Base-by-base conservation (phyloP, 441 rosid genomes). In the Adansonia gregorii region DNA sequence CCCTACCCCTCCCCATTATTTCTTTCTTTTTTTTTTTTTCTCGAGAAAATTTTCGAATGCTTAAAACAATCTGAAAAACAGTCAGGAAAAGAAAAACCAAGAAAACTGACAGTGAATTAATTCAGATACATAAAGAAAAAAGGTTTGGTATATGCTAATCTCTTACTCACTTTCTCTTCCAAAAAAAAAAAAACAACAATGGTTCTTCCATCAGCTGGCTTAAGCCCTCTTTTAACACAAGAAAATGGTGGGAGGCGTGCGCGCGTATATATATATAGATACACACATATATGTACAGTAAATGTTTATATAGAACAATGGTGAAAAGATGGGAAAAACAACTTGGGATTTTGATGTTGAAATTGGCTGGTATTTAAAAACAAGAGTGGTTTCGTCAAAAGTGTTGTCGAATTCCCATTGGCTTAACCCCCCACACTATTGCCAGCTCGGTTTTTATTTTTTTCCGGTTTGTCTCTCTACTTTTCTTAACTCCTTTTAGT, bases 1-100 rank as follows among this genome's bases (percentile, higher is more conserved):
- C 74, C 74, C 79, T 76, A 22, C 79, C 79, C 43, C 79, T 54
- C 17, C 79, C 79, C 79, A 76, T 76, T 7, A 76, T 76, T 7
- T 12, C 20, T 24, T 41, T 51, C 8, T 27, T 6, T 9, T 9
- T 59, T 2, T 31, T 31, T 2, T 31, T 31, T 31, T 31, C 35
- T 31, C 35, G 35, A 31, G 35, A 31, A 31, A 31, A 31, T 31
- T 31, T 31, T 31, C 35, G 35, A 31, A 31, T 31, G 3, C 35
- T 31, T 31, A 31, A 31, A 31, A 31, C 35, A 31, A 31, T 31
- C 35, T 31, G 2, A 31, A 3, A 31, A 31, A 31, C 35, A 31
- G 35, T 31, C 35, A 43, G 27, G 6, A 4, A 39, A 39, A 6
- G 2, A 31, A 31, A 31, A 31, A 31, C 1, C 27, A 45, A 41